Evolutionary conservation across 2,329 filamentous ascomycete genomes (phyloP), one percentile per base, ranked within the genome.

Genomic region (Albophoma yamanashiensis): DNA sequence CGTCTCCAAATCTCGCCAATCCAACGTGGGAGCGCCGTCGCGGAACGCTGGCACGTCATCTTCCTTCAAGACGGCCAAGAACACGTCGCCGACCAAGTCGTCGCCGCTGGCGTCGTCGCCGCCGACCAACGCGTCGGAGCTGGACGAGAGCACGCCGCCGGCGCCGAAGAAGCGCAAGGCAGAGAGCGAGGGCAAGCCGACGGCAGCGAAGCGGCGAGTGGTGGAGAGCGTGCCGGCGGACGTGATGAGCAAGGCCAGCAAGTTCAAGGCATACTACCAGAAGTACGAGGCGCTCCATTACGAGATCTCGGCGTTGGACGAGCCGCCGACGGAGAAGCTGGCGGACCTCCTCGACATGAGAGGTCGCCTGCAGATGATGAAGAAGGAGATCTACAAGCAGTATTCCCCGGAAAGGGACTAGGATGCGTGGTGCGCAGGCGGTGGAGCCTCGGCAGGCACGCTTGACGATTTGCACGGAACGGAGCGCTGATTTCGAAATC

Each of bases 21-120:
- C 80, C 0, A 79, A 84, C 57, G 73, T 74, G 34, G 80, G 76
- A 63, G 78, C 79, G 61, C 59, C 59, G 25, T 78, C 79, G 22
- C 77, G 79, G 47, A 72, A 72, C 38, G 68, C 62, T 17, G 66
- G 62, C 11, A 69, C 65, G 34, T 75, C 74, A 1, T 76, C 79
- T 7, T 77, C 78, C 1, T 70, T 74, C 55, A 81, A 77, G 68
- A 75, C 73, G 67, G 75, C 73, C 68, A 82, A 82, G 70, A 74
- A 78, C 62, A 85, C 79, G 0, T 85, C 83, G 8, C 83, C 83
- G 0, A 76, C 77, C 57, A 87, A 87, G 68, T 87, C 85, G 2
- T 87, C 85, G 12, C 85, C 84, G 4, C 74, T 87, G 22, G 84
- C 84, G n/a, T 84, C 83, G 1, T 87, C 84, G 8, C 83, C 84